These are phyloP conservation scores for Talaromyces verruculosus DNA, from an alignment of 2,329 filamentous ascomycete genomes.

Conservation along the genomic window DNA sequence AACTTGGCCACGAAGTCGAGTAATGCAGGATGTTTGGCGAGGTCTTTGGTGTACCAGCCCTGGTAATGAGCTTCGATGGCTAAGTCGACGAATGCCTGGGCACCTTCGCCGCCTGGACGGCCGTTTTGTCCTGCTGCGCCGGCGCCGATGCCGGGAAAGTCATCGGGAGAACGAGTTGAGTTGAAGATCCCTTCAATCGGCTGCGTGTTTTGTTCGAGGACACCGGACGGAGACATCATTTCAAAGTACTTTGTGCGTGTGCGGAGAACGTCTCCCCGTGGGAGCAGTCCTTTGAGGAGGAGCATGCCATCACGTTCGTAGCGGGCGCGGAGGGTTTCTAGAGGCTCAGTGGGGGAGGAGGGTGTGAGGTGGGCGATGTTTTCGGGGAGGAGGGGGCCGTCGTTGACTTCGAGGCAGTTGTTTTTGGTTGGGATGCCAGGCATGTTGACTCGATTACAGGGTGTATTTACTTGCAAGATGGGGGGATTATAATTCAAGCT, in stretches of 20 bases:
- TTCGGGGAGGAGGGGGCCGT: conserved; percentile 48
- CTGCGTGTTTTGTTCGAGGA: conserved; percentile 55
- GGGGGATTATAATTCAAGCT: neutral
- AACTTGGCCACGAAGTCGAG: conserved; percentile 53
- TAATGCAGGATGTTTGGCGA: conserved; percentile 56
- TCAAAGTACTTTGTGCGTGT: conserved; percentile 56
- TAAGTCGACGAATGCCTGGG: conserved; percentile 49
- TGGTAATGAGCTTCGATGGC: conserved; percentile 56
- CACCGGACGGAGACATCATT: conserved; percentile 55
- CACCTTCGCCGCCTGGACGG: conserved; percentile 47
- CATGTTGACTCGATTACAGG: neutral
- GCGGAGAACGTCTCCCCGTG: conserved; percentile 53
- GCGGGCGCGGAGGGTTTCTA: conserved; percentile 51
- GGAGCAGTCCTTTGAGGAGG: conserved; percentile 56
- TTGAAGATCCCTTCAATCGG: conserved; percentile 58
- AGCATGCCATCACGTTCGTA: conserved; percentile 56
- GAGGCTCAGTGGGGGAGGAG: conserved; percentile 46
- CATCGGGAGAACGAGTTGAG: conserved; percentile 39
- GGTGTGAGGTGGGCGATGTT: conserved; percentile 46
- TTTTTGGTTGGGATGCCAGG: conserved; percentile 12
- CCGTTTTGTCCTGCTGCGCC: conserved; percentile 49
- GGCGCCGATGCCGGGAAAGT: conserved; percentile 57
- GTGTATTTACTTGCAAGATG: neutral
- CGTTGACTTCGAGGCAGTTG: conserved; percentile 44
- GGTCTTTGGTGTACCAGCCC: conserved; percentile 55